These are phyloP conservation scores for Tolypocladium amazonense DNA, from an alignment of 2,329 filamentous ascomycete genomes.

Conservation along the genomic window DNA sequence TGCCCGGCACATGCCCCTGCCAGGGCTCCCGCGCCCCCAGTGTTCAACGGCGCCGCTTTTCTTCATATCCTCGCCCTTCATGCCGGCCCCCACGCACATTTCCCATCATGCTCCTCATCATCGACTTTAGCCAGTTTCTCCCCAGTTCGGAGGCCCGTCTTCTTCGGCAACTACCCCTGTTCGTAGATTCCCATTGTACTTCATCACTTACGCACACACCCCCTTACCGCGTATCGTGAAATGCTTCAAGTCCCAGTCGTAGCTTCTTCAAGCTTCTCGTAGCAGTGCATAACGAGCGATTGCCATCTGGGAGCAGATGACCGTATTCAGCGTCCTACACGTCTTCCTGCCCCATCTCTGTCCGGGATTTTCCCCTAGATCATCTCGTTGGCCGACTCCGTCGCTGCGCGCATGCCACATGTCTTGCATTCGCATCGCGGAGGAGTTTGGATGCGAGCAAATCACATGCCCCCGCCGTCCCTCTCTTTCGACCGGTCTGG, in stretches of 20 bases:
- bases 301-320: too few relatives aligned
- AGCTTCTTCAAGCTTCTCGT: too few relatives aligned
- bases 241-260: too few relatives aligned
- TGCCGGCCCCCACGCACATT: not conserved
- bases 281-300: too few relatives aligned
- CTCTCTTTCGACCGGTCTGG: too few relatives aligned
- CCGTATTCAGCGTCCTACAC: too few relatives aligned
- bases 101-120: not conserved
- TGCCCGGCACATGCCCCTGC: not conserved
- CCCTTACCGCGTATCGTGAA: too few relatives aligned
- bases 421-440: not conserved
- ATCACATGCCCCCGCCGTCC: too few relatives aligned
- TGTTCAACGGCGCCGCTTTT: not conserved
- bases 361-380: not conserved
- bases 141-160: not conserved
- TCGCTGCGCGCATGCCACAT: not conserved
- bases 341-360: too few relatives aligned
- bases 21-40: not conserved
- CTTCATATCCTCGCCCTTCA: not conserved
- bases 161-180: too few relatives aligned
- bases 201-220: too few relatives aligned
- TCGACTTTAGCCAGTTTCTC: not conserved
- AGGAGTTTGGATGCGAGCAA: not conserved
- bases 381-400: not conserved
- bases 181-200: too few relatives aligned